Conservation (phyloP, 768 basidiomycete species). For the Trametes punicea region DNA sequence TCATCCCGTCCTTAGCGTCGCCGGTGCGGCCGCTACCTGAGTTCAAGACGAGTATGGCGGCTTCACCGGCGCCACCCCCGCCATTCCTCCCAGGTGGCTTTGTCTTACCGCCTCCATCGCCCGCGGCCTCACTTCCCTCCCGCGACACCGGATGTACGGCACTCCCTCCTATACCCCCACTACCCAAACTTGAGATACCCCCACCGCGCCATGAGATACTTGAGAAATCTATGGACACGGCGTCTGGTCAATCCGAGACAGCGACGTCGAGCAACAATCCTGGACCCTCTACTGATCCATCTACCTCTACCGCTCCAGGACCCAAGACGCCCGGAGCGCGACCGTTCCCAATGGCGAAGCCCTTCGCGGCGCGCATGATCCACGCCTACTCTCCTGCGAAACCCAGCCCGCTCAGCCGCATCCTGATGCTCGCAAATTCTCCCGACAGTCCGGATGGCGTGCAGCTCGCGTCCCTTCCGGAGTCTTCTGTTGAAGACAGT, state of each 20-base stretch:
- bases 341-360: conserved; percentile 70
- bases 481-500: conserved; percentile 18
- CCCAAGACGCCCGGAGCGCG: conserved; percentile 34
- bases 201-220: not conserved
- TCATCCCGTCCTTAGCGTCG: conserved; percentile 33
- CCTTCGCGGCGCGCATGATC: conserved; percentile 62
- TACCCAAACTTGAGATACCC: conserved; percentile 22
- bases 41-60: conserved; percentile 31
- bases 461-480: conserved; percentile 21
- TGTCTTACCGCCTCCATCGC: conserved; percentile 76
- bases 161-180: conserved; percentile 23
- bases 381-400: conserved; percentile 81
- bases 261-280: not conserved
- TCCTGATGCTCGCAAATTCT: conserved; percentile 67
- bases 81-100: conserved; percentile 63
- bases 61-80: conserved; percentile 33
- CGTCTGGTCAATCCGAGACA: not conserved
- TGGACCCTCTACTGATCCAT: not conserved
- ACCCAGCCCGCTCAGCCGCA: conserved; percentile 78
- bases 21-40: conserved; percentile 27
- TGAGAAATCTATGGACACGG: conserved; percentile 9
- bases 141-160: conserved; percentile 38
- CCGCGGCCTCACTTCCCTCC: conserved; percentile 59
- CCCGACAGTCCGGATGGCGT: conserved; percentile 24
- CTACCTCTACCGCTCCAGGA: not conserved